phyloP scores from a whole-genome alignment of 192 early-diverging fungal species.

The Phycomyces blakesleeanus region DNA sequence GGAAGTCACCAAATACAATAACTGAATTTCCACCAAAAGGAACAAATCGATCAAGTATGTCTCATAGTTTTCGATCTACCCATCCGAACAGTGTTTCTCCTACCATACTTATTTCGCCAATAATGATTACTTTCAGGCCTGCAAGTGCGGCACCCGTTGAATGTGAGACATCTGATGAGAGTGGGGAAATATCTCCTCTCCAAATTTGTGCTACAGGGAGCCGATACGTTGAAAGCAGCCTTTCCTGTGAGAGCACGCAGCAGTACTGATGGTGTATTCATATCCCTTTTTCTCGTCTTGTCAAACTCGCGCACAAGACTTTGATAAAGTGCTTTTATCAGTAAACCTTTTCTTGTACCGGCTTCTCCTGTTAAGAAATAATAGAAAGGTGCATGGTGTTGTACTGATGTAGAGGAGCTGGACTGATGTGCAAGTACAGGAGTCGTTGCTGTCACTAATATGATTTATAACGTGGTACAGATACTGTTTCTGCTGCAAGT shows the following conservation, averaged over 20 bases:
- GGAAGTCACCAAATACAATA: conserved; percentile 2
- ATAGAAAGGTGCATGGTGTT: neutral
- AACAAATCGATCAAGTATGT: neutral
- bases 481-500: neutral
- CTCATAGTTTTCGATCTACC: neutral
- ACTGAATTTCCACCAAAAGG: neutral
- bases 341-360: neutral
- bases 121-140: neutral
- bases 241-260: conserved; percentile 1
- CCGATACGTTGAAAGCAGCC: neutral
- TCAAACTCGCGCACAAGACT: neutral
- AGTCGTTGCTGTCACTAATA: neutral
- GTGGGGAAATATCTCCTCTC: neutral
- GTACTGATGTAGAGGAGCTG: too few species aligned
- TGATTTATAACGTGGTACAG: neutral
- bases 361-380: neutral
- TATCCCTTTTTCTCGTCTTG: neutral
- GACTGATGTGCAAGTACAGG: too few species aligned
- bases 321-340: conserved; percentile 5
- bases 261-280: neutral
- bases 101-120: conserved; percentile 5
- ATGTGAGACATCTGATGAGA: neutral
- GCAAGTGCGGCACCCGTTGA: neutral
- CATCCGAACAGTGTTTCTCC: neutral
- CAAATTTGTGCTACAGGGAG: neutral